phyloP scores from a whole-genome alignment of 257 asterid species.

The Solanum raphanifolium region DNA sequence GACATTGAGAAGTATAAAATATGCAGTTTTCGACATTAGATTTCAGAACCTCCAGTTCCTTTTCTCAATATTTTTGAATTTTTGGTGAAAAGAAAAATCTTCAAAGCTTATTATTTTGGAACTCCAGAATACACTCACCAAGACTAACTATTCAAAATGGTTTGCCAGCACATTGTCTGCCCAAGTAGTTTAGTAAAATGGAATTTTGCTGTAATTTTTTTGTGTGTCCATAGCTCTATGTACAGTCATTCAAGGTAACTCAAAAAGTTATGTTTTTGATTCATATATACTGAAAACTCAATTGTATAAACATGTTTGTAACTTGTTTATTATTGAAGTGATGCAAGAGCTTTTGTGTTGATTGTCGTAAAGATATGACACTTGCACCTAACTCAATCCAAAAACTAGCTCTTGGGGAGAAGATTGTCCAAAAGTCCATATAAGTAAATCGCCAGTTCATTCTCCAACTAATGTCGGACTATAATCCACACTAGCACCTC shows the following conservation, averaged over 20 bases:
- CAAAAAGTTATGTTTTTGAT: neutral
- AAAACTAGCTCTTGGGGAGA: neutral
- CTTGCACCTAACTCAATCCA: neutral
- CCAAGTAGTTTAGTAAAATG: neutral
- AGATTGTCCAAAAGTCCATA: neutral
- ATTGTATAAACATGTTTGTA: neutral
- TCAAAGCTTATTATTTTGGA: neutral
- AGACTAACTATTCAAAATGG: neutral
- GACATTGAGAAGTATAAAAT: neutral
- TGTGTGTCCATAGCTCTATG: neutral
- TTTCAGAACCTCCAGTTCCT: neutral
- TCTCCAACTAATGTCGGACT: neutral
- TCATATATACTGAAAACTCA: neutral
- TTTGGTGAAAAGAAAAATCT: neutral
- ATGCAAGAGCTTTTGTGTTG: neutral
- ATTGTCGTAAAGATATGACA: neutral
- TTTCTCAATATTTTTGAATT: neutral
- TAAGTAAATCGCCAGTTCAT: neutral
- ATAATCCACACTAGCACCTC: neutral
- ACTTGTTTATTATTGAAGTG: neutral
- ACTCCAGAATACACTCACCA: neutral
- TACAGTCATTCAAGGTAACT: neutral
- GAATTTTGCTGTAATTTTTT: neutral
- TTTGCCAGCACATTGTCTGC: neutral
- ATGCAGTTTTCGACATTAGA: neutral